Conservation (phyloP, 2,329 filamentous ascomycete genomes). For the Neocucurbitaria cava region DNA sequence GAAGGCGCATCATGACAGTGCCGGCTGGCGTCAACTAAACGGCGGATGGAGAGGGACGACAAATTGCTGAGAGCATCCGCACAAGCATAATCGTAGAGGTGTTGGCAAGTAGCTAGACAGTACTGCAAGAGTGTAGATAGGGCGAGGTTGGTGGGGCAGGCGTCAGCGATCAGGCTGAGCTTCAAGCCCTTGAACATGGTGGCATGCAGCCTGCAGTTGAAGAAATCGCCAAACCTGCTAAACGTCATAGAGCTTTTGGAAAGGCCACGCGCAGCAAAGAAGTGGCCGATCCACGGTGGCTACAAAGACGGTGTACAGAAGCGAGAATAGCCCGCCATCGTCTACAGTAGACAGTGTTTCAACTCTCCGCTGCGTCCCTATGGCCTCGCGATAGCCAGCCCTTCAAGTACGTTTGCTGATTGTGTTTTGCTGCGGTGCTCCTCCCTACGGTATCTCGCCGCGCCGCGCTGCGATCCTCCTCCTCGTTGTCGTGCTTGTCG, state of each 20-base stretch:
- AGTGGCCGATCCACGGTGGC: neutral
- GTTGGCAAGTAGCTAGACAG: neutral
- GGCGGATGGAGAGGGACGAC: neutral
- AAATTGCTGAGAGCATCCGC: neutral
- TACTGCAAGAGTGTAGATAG: neutral
- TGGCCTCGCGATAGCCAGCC: too few relatives aligned
- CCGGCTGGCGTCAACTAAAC: neutral
- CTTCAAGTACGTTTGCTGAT: too few relatives aligned
- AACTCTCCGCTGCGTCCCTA: too few relatives aligned
- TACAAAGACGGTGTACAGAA: neutral
- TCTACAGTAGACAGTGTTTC: neutral
- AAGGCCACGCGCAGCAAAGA: neutral
- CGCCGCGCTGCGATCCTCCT: too few relatives aligned
- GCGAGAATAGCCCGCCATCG: neutral
- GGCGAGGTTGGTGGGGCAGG: neutral
- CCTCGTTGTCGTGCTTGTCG: too few relatives aligned
- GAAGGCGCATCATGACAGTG: slow-evolving; percentile 15
- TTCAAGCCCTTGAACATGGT: neutral
- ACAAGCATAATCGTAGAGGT: neutral
- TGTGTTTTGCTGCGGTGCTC: too few relatives aligned
- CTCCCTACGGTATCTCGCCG: too few relatives aligned
- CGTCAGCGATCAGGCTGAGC: neutral
- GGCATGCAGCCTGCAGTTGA: too few relatives aligned
- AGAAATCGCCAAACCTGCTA: too few relatives aligned
- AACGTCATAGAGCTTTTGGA: neutral